Evolutionary conservation across 2,329 filamentous ascomycete species (phyloP).

Genomic region (Beauveria bassiana): DNA sequence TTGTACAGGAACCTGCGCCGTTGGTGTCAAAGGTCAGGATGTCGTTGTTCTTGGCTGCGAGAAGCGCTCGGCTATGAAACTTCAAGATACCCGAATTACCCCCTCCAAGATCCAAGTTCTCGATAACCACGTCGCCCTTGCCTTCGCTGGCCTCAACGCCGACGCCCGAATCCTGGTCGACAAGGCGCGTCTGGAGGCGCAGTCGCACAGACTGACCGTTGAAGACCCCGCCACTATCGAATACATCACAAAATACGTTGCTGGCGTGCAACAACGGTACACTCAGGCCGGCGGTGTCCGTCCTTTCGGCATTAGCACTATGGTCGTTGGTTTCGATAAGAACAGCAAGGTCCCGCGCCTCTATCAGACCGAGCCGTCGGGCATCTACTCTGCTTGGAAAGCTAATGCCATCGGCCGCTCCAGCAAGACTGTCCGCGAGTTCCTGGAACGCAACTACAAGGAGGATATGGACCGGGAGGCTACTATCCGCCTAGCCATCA

Average conservation of each 20-base stretch:
- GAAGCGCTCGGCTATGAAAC: slow-evolving; percentile 98
- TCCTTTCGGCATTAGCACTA: slow-evolving; percentile 96
- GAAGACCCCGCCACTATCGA: slow-evolving; percentile 97
- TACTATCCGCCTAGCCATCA: slow-evolving; percentile 94
- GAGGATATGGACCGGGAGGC: slow-evolving; percentile 94
- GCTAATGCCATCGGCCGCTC: slow-evolving; percentile 97
- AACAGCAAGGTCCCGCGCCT: slow-evolving; percentile 81
- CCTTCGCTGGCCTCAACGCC: slow-evolving; percentile 94
- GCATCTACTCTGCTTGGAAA: slow-evolving; percentile 99
- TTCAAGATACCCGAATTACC: slow-evolving; percentile 98
- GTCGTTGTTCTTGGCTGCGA: slow-evolving; percentile 96
- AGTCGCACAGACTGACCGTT: slow-evolving; percentile 93
- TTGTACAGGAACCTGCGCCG: slow-evolving; percentile 79
- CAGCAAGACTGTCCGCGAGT: slow-evolving; percentile 97
- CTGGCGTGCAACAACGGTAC: slow-evolving; percentile 96
- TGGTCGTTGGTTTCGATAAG: slow-evolving; percentile 97
- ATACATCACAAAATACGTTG: slow-evolving; percentile 99
- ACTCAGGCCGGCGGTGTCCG: slow-evolving; percentile 97
- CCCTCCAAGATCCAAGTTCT: slow-evolving; percentile 97
- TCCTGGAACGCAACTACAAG: slow-evolving; percentile 98
- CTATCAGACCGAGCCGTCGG: slow-evolving; percentile 98
- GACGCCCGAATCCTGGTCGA: slow-evolving; percentile 97
- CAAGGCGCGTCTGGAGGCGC: slow-evolving; percentile 94
- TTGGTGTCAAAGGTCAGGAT: slow-evolving; percentile 90
- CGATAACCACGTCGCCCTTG: slow-evolving; percentile 92